phyloP scores from a whole-genome alignment of 257 asterid species.

The Ehretia macrophylla region DNA sequence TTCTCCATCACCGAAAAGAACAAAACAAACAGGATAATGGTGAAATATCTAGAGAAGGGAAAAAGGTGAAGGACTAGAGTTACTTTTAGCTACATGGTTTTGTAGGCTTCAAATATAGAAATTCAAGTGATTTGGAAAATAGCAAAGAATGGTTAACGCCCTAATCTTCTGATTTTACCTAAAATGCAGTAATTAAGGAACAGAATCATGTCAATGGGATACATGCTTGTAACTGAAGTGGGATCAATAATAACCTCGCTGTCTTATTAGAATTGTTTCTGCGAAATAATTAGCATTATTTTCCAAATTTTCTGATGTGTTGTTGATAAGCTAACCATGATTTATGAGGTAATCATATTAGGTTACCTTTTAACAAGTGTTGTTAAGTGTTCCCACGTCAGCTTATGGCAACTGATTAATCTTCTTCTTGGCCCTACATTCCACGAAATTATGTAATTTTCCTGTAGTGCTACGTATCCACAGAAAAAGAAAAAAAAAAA shows the following conservation, averaged over 20 bases:
- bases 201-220: conserved; percentile 29
- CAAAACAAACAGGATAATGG: too few relatives aligned
- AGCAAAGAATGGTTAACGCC: conserved; percentile 1
- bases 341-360: conserved; percentile 25
- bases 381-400: conserved; percentile 6
- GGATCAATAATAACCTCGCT: conserved; percentile 35
- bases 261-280: conserved; percentile 22
- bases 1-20: too few relatives aligned
- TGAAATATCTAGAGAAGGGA: too few relatives aligned
- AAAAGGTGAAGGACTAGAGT: neutral
- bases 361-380: conserved; percentile 11
- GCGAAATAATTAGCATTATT: conserved; percentile 16
- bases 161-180: conserved; percentile 1
- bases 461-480: neutral
- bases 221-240: conserved; percentile 41
- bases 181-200: conserved; percentile 22
- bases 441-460: conserved; percentile 2
- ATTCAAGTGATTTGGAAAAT: neutral
- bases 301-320: conserved; percentile 5
- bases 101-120: neutral
- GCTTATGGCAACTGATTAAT: conserved; percentile 2
- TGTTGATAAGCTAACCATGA: conserved; percentile 16
- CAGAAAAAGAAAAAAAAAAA: too few relatives aligned
- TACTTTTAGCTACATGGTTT: neutral
- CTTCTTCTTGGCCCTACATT: conserved; percentile 4